phyloP scores from a whole-genome alignment of 2,329 filamentous ascomycete genomes.

The Beauveria asiatica region DNA sequence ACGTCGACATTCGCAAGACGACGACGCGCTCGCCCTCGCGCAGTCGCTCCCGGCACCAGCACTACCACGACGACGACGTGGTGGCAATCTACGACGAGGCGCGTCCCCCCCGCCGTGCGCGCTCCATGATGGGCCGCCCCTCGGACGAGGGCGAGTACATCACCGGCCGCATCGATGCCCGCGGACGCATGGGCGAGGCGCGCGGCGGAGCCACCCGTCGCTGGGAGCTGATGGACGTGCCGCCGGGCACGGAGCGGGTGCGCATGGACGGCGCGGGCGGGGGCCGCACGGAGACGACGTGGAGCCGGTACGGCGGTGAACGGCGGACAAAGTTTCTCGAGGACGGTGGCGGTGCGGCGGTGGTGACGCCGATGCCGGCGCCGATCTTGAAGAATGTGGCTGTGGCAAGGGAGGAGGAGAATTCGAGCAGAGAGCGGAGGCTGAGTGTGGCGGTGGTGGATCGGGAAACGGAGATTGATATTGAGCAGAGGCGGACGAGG shows the following conservation, averaged over 20 bases:
- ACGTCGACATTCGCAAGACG: conserved; percentile 44
- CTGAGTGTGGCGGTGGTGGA: conserved; percentile 40
- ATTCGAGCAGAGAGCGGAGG: conserved; percentile 25
- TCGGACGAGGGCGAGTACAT: conserved; percentile 52
- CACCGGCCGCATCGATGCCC: conserved; percentile 44
- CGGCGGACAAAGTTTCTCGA: conserved; percentile 65
- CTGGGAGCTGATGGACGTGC: conserved; percentile 78
- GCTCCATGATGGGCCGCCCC: conserved; percentile 39
- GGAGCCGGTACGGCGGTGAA: conserved; percentile 72
- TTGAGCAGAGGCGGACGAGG: conserved; percentile 38
- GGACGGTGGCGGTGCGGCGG: conserved; percentile 47
- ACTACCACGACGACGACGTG: conserved; percentile 38
- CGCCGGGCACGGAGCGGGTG: conserved; percentile 74
- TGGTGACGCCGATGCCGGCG: conserved; percentile 10
- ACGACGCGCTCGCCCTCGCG: conserved; percentile 28
- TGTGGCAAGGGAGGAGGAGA: conserved; percentile 16
- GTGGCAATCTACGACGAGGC: conserved; percentile 45
- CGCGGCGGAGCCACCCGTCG: conserved; percentile 64
- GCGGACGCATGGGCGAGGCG: conserved; percentile 64
- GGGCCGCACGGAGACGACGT: conserved; percentile 66
- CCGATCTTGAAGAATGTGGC: conserved; percentile 13
- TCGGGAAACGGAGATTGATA: conserved; percentile 39
- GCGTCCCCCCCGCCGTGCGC: conserved; percentile 36
- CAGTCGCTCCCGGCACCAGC: conserved; percentile 31
- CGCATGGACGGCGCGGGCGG: conserved; percentile 72